phyloP scores from a whole-genome alignment of 2,329 filamentous ascomycete genomes.

The Colletotrichum sp. region DNA sequence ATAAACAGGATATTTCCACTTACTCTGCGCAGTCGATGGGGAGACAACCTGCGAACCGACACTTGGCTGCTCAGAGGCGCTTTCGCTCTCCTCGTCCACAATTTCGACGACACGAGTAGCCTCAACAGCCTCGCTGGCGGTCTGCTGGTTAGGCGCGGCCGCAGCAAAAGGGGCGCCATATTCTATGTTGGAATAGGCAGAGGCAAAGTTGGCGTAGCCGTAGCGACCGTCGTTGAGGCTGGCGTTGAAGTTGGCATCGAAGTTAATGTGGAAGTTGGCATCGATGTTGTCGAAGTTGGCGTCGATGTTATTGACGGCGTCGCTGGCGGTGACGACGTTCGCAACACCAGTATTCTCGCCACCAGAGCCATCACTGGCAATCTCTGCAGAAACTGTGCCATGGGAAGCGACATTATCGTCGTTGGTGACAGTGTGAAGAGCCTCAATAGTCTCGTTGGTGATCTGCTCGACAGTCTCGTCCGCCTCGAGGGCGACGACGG shows the following conservation, averaged over 20 bases:
- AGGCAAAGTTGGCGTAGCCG: too few relatives aligned
- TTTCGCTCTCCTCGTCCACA: background rate
- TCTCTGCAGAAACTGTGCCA: background rate
- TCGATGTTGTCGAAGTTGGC: background rate
- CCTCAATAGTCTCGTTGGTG: background rate
- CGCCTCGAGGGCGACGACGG: background rate
- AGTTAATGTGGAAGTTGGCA: too few relatives aligned
- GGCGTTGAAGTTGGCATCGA: too few relatives aligned
- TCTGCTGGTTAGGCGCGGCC: background rate
- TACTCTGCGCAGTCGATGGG: background rate
- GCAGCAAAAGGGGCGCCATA: background rate
- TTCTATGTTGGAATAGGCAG: too few relatives aligned
- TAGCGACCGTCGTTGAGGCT: too few relatives aligned
- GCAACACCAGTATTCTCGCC: background rate
- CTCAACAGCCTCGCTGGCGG: fast-evolving
- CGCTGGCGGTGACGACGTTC: background rate
- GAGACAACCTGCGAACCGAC: background rate
- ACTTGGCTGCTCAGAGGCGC: background rate
- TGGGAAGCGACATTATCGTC: background rate
- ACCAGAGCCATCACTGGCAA: background rate
- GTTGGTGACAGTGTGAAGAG: background rate
- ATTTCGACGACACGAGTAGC: fast-evolving
- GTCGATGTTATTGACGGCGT: background rate
- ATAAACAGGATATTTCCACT: background rate
- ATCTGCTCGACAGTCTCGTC: background rate